phyloP scores from a whole-genome alignment of 148 eudicot genomes.

The Bassia scoparia region DNA sequence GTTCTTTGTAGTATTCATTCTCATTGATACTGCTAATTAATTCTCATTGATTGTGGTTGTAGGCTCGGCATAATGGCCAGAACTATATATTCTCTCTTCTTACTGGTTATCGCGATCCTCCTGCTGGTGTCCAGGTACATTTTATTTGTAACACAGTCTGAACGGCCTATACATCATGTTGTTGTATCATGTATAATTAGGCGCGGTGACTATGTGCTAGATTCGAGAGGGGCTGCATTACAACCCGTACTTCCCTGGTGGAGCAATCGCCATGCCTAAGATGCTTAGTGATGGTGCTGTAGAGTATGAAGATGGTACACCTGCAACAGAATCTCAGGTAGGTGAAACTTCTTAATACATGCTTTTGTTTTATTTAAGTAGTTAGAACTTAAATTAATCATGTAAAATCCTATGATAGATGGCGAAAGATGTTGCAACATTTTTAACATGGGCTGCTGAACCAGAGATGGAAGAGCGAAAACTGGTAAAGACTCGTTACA shows the following conservation, averaged over 20 bases:
- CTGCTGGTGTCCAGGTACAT: conserved; percentile 66
- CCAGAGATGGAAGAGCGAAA: conserved; percentile 93
- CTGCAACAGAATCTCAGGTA: conserved; percentile 95
- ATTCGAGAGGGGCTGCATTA: conserved; percentile 77
- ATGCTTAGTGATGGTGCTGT: conserved; percentile 87
- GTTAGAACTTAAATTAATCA: not conserved
- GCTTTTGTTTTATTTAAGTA: not conserved
- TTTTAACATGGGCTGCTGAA: conserved; percentile 75
- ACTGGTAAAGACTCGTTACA: conserved; percentile 37
- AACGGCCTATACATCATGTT: not conserved
- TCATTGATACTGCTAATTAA: not conserved
- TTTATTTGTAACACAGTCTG: not conserved
- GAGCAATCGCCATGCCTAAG: conserved; percentile 92
- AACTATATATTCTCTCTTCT: conserved; percentile 67
- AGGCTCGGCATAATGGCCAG: conserved; percentile 81
- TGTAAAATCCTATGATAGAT: conserved; percentile 40
- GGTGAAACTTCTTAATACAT: conserved; percentile 26
- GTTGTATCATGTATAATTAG: not conserved
- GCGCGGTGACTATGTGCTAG: conserved; percentile 25
- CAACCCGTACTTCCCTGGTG: conserved; percentile 93
- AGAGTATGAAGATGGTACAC: conserved; percentile 91
- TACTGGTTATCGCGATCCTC: conserved; percentile 76
- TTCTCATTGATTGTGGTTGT: conserved; percentile 4
- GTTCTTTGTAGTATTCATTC: no score
- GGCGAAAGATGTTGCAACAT: conserved; percentile 84